Conservation (phyloP, 1,284 basidiomycete genomes). For the Puccinia triticina region DNA sequence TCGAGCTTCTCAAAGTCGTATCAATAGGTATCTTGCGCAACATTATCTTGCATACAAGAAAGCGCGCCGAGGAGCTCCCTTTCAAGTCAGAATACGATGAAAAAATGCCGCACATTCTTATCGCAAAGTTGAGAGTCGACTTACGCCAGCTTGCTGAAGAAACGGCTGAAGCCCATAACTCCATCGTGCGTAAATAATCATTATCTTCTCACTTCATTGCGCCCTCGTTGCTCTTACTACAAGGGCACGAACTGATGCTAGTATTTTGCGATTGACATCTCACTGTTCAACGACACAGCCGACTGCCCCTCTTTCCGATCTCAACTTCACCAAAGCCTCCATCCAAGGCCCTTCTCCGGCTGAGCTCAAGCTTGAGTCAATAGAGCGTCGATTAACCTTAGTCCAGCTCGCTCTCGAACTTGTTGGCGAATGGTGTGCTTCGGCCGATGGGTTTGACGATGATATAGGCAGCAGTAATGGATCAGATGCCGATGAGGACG, state of each 20-base stretch:
- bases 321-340: constrained; percentile 45
- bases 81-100: constrained; percentile 35
- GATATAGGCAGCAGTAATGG: background rate
- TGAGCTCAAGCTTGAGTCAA: constrained; percentile 38
- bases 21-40: constrained; percentile 24
- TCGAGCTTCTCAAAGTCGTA: constrained; percentile 28
- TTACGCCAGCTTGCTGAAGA: background rate
- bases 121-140: constrained; percentile 29
- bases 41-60: constrained; percentile 9
- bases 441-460: constrained; percentile 41
- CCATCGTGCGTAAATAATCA: constrained; percentile 29
- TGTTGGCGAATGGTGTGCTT: constrained; percentile 46
- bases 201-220: background rate
- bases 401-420: constrained; percentile 45
- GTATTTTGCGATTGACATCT: background rate
- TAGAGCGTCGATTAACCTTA: constrained; percentile 31
- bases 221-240: background rate
- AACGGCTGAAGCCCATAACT: constrained; percentile 32
- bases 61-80: background rate
- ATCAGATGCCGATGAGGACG: constrained; percentile 4
- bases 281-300: background rate
- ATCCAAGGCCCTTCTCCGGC: constrained; percentile 35
- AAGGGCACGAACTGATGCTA: background rate
- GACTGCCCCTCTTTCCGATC: constrained; percentile 22
- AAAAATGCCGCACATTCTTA: constrained; percentile 27